A percentile compares a stretch with the other conserved stretches of the same genome.
These are phyloP conservation scores for Sindora glabra DNA, from an alignment of 306 rosid genomes.

Conservation along the genomic window DNA sequence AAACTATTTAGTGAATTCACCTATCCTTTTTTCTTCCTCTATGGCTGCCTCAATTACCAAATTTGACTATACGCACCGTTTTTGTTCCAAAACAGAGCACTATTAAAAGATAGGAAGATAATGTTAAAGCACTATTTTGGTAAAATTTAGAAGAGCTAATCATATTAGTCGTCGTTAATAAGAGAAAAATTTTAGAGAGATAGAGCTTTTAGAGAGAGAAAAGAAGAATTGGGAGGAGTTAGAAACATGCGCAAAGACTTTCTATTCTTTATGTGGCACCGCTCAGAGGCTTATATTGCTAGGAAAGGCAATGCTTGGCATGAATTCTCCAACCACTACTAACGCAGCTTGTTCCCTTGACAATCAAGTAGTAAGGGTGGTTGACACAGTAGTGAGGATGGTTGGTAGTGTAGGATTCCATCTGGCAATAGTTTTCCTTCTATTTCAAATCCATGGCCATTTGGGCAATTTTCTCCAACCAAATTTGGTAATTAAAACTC, in stretches of 20 bases:
- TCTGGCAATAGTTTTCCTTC: too few relatives aligned
- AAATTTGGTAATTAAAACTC: too few relatives aligned
- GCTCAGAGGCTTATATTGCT: slow-evolving; percentile 18
- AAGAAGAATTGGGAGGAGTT: not conserved
- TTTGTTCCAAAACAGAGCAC: not conserved
- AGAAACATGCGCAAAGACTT: slow-evolving; percentile 13
- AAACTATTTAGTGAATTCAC: too few relatives aligned
- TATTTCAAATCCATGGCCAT: too few relatives aligned
- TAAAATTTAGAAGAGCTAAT: slow-evolving; percentile 13
- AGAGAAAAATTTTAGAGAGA: slow-evolving; percentile 1
- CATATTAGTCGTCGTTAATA: slow-evolving; percentile 20
- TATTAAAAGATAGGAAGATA: not conserved
- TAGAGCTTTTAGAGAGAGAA: not conserved
- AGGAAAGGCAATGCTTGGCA: too few relatives aligned
- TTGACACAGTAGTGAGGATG: too few relatives aligned
- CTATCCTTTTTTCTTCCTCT: slow-evolving; percentile 69
- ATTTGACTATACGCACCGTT: slow-evolving; percentile 24
- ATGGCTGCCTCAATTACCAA: slow-evolving; percentile 22
- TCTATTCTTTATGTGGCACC: slow-evolving; percentile 16
- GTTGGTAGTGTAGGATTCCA: too few relatives aligned
- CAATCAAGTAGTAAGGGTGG: too few relatives aligned
- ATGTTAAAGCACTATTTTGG: not conserved
- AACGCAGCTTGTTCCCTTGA: too few relatives aligned
- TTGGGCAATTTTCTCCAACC: too few relatives aligned
- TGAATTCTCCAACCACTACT: too few relatives aligned